Percentiles rank a stretch among this genome's conserved stretches.
Conservation (phyloP, 495 filamentous ascomycete species). For the Lasiosphaeria ovina region DNA sequence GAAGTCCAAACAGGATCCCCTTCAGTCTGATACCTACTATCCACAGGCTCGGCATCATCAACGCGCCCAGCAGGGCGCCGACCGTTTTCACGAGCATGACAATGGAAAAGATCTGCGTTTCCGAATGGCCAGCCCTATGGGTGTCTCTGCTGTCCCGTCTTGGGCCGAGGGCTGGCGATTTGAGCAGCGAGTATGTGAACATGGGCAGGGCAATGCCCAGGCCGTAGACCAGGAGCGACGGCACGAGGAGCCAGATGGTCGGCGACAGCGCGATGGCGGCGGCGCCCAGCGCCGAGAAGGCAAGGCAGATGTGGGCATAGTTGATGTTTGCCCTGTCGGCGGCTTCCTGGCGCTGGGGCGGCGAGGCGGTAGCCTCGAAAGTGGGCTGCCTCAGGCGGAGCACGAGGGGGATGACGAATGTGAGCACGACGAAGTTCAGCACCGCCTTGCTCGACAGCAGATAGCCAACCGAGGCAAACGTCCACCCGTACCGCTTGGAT, state of each 20-base stretch:
- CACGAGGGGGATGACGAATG: slow-evolving; percentile 35
- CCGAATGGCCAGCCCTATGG: slow-evolving; percentile 9
- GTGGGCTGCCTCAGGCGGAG: slow-evolving; percentile 16
- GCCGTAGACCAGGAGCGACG: slow-evolving; percentile 41
- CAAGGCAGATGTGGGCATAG: slow-evolving; percentile 35
- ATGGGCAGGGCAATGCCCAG: slow-evolving; percentile 45
- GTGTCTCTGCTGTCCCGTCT: neutral
- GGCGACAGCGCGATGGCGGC: slow-evolving; percentile 34
- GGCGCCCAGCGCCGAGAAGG: slow-evolving; percentile 41
- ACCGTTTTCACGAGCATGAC: slow-evolving; percentile 48
- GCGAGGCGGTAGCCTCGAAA: neutral
- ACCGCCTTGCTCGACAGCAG: slow-evolving; percentile 44
- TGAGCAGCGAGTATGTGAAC: slow-evolving; percentile 43
- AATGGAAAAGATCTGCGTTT: slow-evolving; percentile 43
- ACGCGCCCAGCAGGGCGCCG: slow-evolving; percentile 40
- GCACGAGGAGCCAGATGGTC: slow-evolving; percentile 35
- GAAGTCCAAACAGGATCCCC: slow-evolving; percentile 26
- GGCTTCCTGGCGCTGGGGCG: slow-evolving; percentile 7
- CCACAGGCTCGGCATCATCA: slow-evolving; percentile 43
- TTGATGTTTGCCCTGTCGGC: slow-evolving; percentile 30
- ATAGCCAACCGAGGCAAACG: slow-evolving; percentile 41
- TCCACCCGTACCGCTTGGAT: slow-evolving; percentile 43
- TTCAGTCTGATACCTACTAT: slow-evolving; percentile 28
- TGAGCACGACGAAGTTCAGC: slow-evolving; percentile 42
- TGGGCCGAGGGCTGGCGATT: slow-evolving; percentile 24